These are phyloP conservation scores for Hypoxylon trugodes DNA, from an alignment of 495 filamentous ascomycete genomes.

Conservation along the genomic window DNA sequence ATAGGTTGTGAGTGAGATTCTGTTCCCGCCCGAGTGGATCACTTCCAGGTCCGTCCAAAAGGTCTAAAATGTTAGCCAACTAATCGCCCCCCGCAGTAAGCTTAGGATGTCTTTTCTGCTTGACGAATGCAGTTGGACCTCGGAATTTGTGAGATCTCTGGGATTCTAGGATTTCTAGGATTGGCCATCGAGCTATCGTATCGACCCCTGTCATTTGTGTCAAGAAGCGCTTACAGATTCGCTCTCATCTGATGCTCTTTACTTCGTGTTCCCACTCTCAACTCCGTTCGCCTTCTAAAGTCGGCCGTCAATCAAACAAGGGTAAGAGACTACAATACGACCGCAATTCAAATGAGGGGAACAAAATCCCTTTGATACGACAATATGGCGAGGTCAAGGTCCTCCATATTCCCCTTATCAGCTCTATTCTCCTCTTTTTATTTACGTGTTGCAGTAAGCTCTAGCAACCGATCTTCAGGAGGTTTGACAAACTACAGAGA, in stretches of 20 bases:
- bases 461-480: constrained; percentile 25
- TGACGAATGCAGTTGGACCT: constrained; percentile 30
- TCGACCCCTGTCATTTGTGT: constrained; percentile 16
- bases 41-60: constrained; percentile 25
- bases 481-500: too few species aligned
- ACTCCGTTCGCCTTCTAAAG: constrained; percentile 11
- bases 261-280: constrained; percentile 36
- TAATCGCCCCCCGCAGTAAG: constrained; percentile 19
- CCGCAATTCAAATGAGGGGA: constrained; percentile 18
- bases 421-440: constrained; percentile 8
- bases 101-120: constrained; percentile 31
- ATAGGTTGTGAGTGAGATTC: too few species aligned
- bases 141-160: constrained; percentile 20
- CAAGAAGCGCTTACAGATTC: constrained; percentile 31
- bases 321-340: constrained; percentile 15
- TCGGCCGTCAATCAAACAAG: constrained; percentile 21
- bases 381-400: not conserved
- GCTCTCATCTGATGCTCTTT: constrained; percentile 24
- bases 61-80: constrained; percentile 24
- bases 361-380: constrained; percentile 17
- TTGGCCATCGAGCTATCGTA: constrained; percentile 16
- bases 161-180: constrained; percentile 14
- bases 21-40: constrained; percentile 25
- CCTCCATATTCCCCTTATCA: constrained; percentile 7
- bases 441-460: constrained; percentile 12